A percentile compares a stretch with the other conserved stretches of the same genome.
These are phyloP conservation scores for Boletellus emodensis DNA, from an alignment of 768 basidiomycete genomes.

Conservation along the genomic window DNA sequence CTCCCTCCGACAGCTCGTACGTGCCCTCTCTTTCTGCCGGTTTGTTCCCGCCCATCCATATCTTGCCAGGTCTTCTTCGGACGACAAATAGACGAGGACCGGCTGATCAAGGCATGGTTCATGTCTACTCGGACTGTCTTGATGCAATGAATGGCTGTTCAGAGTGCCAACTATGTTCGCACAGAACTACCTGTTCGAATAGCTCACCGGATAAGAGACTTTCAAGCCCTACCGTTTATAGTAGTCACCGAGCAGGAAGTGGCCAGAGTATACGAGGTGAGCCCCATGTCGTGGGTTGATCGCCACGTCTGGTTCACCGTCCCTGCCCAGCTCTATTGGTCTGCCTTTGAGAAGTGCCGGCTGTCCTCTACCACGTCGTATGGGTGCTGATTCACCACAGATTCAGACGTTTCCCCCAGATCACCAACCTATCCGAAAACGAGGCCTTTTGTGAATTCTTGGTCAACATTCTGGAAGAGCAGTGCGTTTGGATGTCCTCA, in stretches of 20 bases:
- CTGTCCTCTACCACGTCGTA: neutral
- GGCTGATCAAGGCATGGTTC: conserved; percentile 62
- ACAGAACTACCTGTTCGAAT: conserved; percentile 86
- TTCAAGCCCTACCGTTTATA: conserved; percentile 81
- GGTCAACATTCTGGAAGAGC: conserved; percentile 59
- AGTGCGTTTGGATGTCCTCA: conserved; percentile 46
- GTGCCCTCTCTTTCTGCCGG: conserved; percentile 9
- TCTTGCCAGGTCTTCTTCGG: conserved; percentile 72
- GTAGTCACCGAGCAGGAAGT: conserved; percentile 85
- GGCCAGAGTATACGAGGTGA: conserved; percentile 77
- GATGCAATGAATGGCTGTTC: neutral
- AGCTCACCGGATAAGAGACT: conserved; percentile 80
- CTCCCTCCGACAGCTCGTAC: conserved; percentile 76
- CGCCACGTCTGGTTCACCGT: neutral
- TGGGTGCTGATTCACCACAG: conserved; percentile 35
- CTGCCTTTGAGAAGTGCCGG: conserved; percentile 75
- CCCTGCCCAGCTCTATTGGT: conserved; percentile 68
- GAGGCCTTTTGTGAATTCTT: conserved; percentile 74
- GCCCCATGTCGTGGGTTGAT: conserved; percentile 22
- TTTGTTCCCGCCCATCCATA: neutral
- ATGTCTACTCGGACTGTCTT: neutral
- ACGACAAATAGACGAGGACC: conserved; percentile 74
- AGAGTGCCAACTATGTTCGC: conserved; percentile 91
- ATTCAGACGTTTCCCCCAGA: conserved; percentile 68
- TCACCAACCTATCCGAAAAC: conserved; percentile 73